A percentile compares a stretch with the other conserved stretches of the same genome.
phyloP scores from a whole-genome alignment of 352 stramenopile genomes.

The Hyphochytrium catenoides region DNA sequence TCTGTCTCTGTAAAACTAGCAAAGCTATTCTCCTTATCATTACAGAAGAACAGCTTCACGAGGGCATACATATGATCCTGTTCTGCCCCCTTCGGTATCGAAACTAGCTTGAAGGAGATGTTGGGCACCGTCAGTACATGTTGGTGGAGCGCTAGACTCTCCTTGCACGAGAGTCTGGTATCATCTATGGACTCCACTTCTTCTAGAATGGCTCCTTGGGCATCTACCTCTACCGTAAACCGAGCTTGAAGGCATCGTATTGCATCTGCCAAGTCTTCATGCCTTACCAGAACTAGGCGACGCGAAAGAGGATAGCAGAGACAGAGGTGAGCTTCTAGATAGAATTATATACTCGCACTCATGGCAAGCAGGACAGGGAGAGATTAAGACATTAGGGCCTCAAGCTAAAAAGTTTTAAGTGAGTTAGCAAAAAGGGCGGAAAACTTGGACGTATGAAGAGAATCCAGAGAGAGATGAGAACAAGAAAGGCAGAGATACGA shows the following conservation, averaged over 20 bases:
- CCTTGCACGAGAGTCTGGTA: not conserved
- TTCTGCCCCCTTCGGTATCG: conserved; percentile 20
- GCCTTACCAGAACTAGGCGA: conserved; percentile 25
- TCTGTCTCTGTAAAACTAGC: conserved; percentile 30
- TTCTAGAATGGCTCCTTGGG: not conserved
- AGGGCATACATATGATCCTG: conserved; percentile 25
- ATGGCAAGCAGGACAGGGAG: no score
- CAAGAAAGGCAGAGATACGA: not conserved
- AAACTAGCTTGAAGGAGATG: conserved; percentile 23
- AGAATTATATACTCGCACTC: no score
- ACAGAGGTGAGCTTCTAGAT: no score
- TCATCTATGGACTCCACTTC: not conserved
- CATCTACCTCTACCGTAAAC: not conserved
- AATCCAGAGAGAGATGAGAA: not conserved
- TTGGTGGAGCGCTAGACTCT: conserved; percentile 13
- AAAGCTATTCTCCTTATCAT: conserved; percentile 13
- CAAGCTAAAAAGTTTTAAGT: conserved; percentile 27
- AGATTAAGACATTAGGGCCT: no score
- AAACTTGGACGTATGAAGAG: not conserved
- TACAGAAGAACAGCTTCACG: conserved; percentile 20
- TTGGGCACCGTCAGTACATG: conserved; percentile 27
- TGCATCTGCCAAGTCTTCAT: conserved; percentile 10
- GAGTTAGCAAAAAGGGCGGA: conserved; percentile 16
- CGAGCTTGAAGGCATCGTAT: not conserved
- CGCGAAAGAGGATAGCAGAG: conserved; percentile 24